phyloP scores from a whole-genome alignment of 1,139 yeast genomes.

The Arxiozyma telluris region DNA sequence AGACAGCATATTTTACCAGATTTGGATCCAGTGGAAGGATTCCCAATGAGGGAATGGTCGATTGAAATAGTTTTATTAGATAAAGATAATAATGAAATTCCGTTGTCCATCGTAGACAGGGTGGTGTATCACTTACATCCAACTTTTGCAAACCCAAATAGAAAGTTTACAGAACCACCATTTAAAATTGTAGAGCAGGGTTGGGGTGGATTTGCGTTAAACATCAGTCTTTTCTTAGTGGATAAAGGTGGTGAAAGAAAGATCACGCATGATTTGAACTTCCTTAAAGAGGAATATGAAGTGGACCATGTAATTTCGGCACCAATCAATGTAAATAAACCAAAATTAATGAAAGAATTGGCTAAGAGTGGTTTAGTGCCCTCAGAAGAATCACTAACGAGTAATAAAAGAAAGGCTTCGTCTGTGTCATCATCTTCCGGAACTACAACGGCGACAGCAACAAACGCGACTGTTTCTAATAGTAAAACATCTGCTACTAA shows the following conservation, averaged over 20 bases:
- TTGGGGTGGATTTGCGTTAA: constrained; percentile 97
- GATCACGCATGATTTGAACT: constrained; percentile 81
- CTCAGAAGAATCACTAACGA: constrained; percentile 17
- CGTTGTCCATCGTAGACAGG: constrained; percentile 83
- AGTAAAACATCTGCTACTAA: background rate
- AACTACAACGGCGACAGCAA: constrained; percentile 10
- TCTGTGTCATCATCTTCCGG: background rate
- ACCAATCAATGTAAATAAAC: constrained; percentile 56
- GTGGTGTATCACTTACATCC: constrained; percentile 93
- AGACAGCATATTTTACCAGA: constrained; percentile 76
- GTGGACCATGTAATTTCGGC: constrained; percentile 69
- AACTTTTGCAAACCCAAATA: constrained; percentile 88
- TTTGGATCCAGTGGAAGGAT: constrained; percentile 80
- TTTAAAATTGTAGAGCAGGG: constrained; percentile 88
- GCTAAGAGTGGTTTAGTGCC: constrained; percentile 71
- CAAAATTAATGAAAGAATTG: constrained; percentile 61
- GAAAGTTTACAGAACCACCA: constrained; percentile 78
- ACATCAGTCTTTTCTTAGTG: constrained; percentile 63
- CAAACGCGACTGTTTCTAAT: background rate
- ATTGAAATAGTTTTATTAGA: constrained; percentile 68
- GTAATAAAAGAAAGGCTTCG: constrained; percentile 31
- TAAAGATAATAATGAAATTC: constrained; percentile 70
- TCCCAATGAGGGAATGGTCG: constrained; percentile 95
- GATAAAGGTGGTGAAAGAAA: constrained; percentile 88
- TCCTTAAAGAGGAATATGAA: constrained; percentile 64